Base-by-base conservation (phyloP, 2,329 filamentous ascomycete species). In the Hypoxylon sp. region DNA sequence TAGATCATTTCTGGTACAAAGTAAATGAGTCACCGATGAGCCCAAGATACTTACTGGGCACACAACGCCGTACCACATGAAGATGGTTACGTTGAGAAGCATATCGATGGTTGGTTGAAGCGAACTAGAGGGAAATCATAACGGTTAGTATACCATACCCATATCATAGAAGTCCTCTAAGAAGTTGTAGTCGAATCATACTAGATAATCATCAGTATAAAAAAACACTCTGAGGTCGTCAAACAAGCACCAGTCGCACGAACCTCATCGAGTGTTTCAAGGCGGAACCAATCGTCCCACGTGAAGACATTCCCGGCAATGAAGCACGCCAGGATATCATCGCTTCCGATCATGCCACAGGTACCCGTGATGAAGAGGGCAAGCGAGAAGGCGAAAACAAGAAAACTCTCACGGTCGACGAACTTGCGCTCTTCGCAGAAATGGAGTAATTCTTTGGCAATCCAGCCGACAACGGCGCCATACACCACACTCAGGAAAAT, bases 51-150 rank as follows among this genome's bases (percentile, higher is more conserved):
- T n/a, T 62, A 67, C 65, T 47, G 94, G 94, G 61, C 90, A 92
- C 10, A 94, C 87, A 0, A 92, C 92, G 3, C 93, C 93, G 71
- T 91, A 94, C 93, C 93, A 97, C 77, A 97, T 87, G 76, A 97
- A 97, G 39, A 97, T 86, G 17, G 89, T 83, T 3, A 96, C 87
- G 74, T 97, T 97, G 59, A 97, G 88, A 1, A 97, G 83, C 93
- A 97, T 97, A 75, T 97, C 93, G 47, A 97, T 91, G 0, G 93
- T 97, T 0, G 93, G 93, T 74, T 97, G 93, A n/a, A 97, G 84
- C 1, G 91, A 94, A 73, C 74, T 76, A 41, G 17, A 41, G 56
- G 55, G 24, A 37, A 3, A 53, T 6, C 24, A 48, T 32, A 49
- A 32, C n/a, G 8, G 56, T 72, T 49, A 72, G 69, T 52, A 59